Conservation (phyloP, 805 yeast genomes). For the Candida tibetensis region DNA sequence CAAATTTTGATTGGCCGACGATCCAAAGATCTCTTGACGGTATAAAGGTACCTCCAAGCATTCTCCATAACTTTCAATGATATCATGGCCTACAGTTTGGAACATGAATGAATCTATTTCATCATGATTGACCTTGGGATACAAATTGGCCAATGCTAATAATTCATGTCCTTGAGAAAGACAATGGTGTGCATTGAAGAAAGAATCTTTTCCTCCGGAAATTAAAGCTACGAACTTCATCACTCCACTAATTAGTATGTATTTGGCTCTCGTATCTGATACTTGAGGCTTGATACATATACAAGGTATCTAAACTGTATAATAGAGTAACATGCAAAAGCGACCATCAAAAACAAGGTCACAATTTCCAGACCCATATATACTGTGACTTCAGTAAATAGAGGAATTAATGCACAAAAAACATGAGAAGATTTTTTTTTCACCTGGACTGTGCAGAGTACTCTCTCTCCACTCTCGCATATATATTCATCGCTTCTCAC, state of each 20-base stretch:
- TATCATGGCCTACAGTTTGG: constrained; percentile 93
- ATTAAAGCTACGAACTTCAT: constrained; percentile 93
- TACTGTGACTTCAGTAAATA: too few species aligned
- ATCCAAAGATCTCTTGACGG: constrained; percentile 60
- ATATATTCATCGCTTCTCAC: too few species aligned
- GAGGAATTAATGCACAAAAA: too few species aligned
- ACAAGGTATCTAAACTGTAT: background rate
- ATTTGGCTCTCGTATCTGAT: too few species aligned
- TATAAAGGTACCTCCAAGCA: constrained; percentile 82
- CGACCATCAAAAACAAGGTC: constrained; percentile 1
- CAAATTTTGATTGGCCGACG: constrained; percentile 58
- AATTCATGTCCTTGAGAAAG: constrained; percentile 81
- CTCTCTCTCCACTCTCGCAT: too few species aligned
- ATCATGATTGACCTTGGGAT: constrained; percentile 50
- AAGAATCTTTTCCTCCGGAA: constrained; percentile 96
- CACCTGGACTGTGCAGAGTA: too few species aligned
- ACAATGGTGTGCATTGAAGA: constrained; percentile 85
- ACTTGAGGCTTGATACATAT: too few species aligned
- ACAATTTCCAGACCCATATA: background rate
- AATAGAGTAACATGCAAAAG: background rate
- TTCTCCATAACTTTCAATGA: constrained; percentile 59
- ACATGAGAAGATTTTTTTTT: too few species aligned
- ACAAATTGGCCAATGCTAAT: constrained; percentile 79
- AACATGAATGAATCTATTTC: constrained; percentile 96
- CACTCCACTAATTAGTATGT: too few species aligned